Evolutionary conservation across 805 yeast species (phyloP), one percentile per base, ranked within the genome.

Genomic region (Kluyveromyces aestuarii): DNA sequence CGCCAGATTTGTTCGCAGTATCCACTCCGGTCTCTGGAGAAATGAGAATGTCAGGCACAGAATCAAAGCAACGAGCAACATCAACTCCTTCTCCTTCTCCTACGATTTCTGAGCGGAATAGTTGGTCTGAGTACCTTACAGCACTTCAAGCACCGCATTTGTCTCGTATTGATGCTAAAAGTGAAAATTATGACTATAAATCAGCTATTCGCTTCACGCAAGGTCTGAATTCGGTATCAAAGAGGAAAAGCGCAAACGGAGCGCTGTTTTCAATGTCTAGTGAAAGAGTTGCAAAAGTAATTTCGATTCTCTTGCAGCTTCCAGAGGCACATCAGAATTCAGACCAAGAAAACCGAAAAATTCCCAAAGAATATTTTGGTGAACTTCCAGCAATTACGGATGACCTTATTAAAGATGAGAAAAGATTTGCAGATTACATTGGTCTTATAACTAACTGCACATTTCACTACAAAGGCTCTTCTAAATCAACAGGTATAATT

Each of bases 351-450:
- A 37, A 30, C 40, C 40, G 54, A 47, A 18, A 52, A 48, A 59
- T 44, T 14, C 58, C 55, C 1, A 52, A 46, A 8, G 57, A 56
- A 17, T 50, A 55, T 3, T 66, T 60, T 37, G 50, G 56, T 1
- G 73, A 70, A 43, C 51, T 72, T 0, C 75, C 75, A 2, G 55
- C 56, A n/a, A 48, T 70, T 1, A 69, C 73, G 2, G 38, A 33
- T 13, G 53, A 63, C 30, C 64, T 72, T 48, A 41, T 50, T 6
- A 40, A 52, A n/a, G 55, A 62, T 37, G 60, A 61, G 0, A 25
- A 42, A 8, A 39, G 40, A 5, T 69, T 70, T 52, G 68, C 60
- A 21, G 55, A 58, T 10, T 71, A 69, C 45, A 52, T 72, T 44
- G 65, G 68, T n/a, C 25, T 55, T 6, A 44, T 72, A 27, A 67